Base-by-base conservation (phyloP, 2,329 filamentous ascomycete genomes). In the Aspergillus amoenus region DNA sequence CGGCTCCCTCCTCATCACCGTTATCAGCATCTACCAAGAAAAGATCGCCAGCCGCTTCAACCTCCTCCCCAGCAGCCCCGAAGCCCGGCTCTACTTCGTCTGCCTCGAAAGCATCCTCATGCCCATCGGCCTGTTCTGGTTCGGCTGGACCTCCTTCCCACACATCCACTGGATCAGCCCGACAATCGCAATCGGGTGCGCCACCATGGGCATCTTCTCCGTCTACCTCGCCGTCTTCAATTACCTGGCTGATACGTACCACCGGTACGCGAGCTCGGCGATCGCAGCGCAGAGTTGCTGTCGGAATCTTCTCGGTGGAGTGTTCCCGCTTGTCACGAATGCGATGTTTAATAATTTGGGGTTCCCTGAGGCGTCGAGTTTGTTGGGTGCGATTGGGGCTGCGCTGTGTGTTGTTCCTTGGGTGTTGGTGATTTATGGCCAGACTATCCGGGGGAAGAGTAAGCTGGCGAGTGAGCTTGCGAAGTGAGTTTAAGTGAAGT, bases 171-270 rank as follows among this genome's bases (percentile, higher is more conserved):
- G 89, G 89, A 87, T 91, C 55, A 84, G 85, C 0, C 90, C 91
- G 0, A 76, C 85, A 0, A 73, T 93, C 3, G 88, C 86, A 0
- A 81, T 96, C 34, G 84, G 81, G 0, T 83, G 91, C 58, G 87
- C 91, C 0, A 93, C 88, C 0, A 88, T 92, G 78, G 88, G 92
- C 22, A 94, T 96, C 63, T 93, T 90, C 71, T 87, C 84, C 51
- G 85, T 96, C 39, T 94, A 93, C 69, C 81, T 96, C 1, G 87
- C 91, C 5, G 88, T 90, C 0, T 96, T 96, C 78, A 96, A 96
- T 71, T 96, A 95, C 65, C 81, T 96, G 1, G 90, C 91, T 18
- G 92, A 96, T 67, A 87, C 87, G 3, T 96, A 96, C 72, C 88
- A 91, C 69, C 80, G 83, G 5, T 95, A 93, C 67, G 90, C 91